Base-by-base conservation (phyloP, 192 early-diverging fungal genomes). In the Borealophlyctis nickersoniae region DNA sequence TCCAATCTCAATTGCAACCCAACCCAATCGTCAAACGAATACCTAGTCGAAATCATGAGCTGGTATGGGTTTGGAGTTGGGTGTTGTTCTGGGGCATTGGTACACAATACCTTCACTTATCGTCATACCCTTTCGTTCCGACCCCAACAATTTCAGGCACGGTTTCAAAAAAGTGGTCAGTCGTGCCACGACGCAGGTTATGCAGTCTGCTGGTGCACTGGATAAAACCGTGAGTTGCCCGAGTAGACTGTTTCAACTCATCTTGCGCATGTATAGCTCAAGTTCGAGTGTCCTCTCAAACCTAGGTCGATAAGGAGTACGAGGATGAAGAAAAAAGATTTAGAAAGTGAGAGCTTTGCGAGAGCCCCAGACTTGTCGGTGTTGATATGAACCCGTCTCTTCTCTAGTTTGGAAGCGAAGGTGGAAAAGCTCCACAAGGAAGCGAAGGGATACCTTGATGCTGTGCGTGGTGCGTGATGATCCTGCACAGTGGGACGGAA, bases 381-480 rank as follows among this genome's bases (percentile, higher is more conserved):
- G 0, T 65, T 26, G 19, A 19, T 4, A 31, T 9, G 57, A 27
- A 34, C 2, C 16, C 23, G 4, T 56, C 31, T 34, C 54, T 49
- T 52, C 31, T 36, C 7, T 57, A 94, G 91, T 39, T 81, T 95
- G 31, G 92, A 98, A 74, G 65, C 71, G 30, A 94, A 93, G 52
- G 80, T 87, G 0, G 89, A 94, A 66, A 87, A 83, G 34, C 76
- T 97, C 1, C 83, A 93, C 66, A 91, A 89, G 62, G 94, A 98
- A 70, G 85, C 96, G 11, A 95, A 95, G 69, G 91, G 91, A 49
- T 97, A 97, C 70, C 81, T 95, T 33, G 87, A 92, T 65, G 86
- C 92, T 32, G 78, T 98, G 36, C 59, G 88, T 71, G 83, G 90
- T 89, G 73, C 28, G 63, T 70, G 13, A 36, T 27, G n/a, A 26